Evolutionary conservation across 306 rosid species (phyloP).

Genomic region (Vigna reflexopilosa): DNA sequence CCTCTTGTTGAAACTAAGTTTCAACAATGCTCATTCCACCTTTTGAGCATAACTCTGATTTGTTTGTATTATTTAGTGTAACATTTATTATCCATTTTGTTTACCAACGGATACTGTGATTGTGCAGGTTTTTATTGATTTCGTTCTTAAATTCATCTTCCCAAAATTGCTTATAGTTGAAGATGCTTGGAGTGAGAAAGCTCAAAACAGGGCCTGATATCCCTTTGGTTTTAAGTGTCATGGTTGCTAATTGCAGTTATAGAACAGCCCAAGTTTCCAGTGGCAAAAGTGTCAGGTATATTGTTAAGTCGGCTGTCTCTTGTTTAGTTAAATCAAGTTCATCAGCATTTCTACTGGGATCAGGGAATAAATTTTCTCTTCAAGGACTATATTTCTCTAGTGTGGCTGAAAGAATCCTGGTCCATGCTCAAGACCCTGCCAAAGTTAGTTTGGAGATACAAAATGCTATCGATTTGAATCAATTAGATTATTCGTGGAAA

Average conservation of each 20-base stretch:
- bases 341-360: slow-evolving; percentile 36
- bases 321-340: slow-evolving; percentile 42
- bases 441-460: slow-evolving; percentile 67
- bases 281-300: slow-evolving; percentile 32
- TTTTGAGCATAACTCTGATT: background rate
- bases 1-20: background rate
- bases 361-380: slow-evolving; percentile 35
- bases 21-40: background rate
- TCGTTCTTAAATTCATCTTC: slow-evolving; percentile 30
- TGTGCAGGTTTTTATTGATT: slow-evolving; percentile 36
- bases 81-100: slow-evolving; percentile 7
- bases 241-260: slow-evolving; percentile 43
- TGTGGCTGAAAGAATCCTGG: slow-evolving; percentile 61
- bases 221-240: slow-evolving; percentile 35
- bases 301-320: slow-evolving; percentile 45
- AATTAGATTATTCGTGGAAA: slow-evolving; percentile 72
- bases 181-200: slow-evolving; percentile 50
- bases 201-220: slow-evolving; percentile 42
- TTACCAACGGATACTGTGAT: background rate
- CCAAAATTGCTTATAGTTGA: slow-evolving; percentile 21
- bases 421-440: slow-evolving; percentile 83
- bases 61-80: background rate
- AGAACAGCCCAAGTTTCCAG: slow-evolving; percentile 29
- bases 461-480: slow-evolving; percentile 57
- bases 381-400: slow-evolving; percentile 50